Evolutionary conservation across 768 basidiomycete species (phyloP).

Genomic region (Filobasidium wieringae): DNA sequence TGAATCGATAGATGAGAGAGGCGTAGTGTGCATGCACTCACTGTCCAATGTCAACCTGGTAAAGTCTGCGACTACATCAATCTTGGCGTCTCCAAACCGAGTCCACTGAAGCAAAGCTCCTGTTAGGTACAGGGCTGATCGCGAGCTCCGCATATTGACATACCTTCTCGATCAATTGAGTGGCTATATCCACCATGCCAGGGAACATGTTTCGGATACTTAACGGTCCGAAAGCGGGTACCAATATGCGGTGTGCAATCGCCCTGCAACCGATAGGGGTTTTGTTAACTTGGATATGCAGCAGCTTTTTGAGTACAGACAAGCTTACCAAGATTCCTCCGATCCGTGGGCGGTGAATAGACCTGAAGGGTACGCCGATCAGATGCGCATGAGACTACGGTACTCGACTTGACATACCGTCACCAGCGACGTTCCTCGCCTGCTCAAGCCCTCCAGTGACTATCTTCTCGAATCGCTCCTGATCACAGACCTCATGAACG

Average conservation of each 20-base stretch:
- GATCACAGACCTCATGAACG: slow-evolving; percentile 43
- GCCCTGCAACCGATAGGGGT: slow-evolving; percentile 20
- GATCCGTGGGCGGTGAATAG: slow-evolving; percentile 39
- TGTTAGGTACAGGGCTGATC: slow-evolving; percentile 12
- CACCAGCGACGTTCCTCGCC: slow-evolving; percentile 41
- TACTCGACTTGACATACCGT: slow-evolving; percentile 43
- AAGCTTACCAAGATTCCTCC: slow-evolving; percentile 45
- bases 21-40: background rate
- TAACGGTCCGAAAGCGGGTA: slow-evolving; percentile 43
- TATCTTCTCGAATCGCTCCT: slow-evolving; percentile 42
- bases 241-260: slow-evolving; percentile 38
- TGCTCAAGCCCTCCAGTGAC: slow-evolving; percentile 37
- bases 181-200: slow-evolving; percentile 45
- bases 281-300: background rate
- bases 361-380: slow-evolving; percentile 3
- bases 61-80: slow-evolving; percentile 45
- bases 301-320: background rate
- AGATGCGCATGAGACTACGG: background rate
- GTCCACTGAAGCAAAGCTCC: background rate
- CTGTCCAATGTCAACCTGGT: slow-evolving; percentile 46
- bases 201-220: slow-evolving; percentile 45
- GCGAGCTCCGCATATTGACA: slow-evolving; percentile 39
- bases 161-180: slow-evolving; percentile 45
- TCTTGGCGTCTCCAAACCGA: slow-evolving; percentile 43
- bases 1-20: background rate